These are phyloP conservation scores for Lactifluus subvellereus DNA, from an alignment of 768 basidiomycete species.

Conservation along the genomic window DNA sequence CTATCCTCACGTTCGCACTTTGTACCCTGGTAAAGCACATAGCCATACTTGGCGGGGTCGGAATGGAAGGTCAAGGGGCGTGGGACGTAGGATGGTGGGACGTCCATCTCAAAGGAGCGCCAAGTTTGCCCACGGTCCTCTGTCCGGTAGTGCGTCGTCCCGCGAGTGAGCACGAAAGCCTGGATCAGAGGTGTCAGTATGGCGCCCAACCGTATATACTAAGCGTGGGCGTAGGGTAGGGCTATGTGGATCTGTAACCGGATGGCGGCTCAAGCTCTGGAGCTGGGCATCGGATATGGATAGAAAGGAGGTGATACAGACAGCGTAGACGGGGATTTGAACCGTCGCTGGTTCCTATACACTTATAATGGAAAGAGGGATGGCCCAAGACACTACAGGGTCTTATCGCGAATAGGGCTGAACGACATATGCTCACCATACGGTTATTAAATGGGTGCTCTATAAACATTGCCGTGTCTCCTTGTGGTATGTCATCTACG, in stretches of 20 bases:
- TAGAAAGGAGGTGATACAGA: not conserved
- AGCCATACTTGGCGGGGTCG: slow-evolving; percentile 57
- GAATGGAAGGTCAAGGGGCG: slow-evolving; percentile 86
- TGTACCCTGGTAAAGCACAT: slow-evolving; percentile 76
- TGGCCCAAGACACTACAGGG: not conserved
- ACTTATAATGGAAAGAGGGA: not conserved
- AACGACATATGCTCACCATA: not conserved
- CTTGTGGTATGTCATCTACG: slow-evolving; percentile 47
- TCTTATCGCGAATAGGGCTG: not conserved
- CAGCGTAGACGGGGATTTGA: not conserved
- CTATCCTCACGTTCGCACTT: slow-evolving; percentile 45
- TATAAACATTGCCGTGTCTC: slow-evolving; percentile 64
- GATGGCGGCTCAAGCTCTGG: not conserved
- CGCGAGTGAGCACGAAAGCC: slow-evolving; percentile 82
- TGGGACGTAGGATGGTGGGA: slow-evolving; percentile 50
- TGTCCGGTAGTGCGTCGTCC: slow-evolving; percentile 80
- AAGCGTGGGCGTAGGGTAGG: not conserved
- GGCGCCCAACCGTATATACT: not conserved
- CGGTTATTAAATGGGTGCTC: slow-evolving; percentile 82
- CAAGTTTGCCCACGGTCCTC: slow-evolving; percentile 84
- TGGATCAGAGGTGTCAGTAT: slow-evolving; percentile 29
- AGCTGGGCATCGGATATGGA: not conserved
- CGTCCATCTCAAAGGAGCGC: slow-evolving; percentile 69
- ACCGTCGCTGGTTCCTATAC: too few relatives aligned
- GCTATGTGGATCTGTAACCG: not conserved